Evolutionary conservation across 768 basidiomycete species (phyloP).

Genomic region (Serendipita sp.): DNA sequence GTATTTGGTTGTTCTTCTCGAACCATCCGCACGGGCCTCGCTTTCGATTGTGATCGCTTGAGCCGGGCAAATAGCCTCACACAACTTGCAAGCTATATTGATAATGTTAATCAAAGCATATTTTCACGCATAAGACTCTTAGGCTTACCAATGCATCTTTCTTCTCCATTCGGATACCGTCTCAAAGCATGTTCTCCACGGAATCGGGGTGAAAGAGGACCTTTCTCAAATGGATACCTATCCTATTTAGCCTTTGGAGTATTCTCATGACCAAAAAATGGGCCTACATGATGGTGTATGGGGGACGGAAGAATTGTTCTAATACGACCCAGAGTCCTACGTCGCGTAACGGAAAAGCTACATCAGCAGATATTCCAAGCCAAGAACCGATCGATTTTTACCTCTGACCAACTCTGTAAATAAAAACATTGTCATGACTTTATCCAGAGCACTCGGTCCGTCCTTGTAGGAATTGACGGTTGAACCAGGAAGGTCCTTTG

Average conservation of each 20-base stretch:
- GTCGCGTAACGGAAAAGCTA: background rate
- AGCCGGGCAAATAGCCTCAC: constrained; percentile 97
- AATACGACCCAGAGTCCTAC: constrained; percentile 96
- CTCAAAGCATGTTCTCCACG: constrained; percentile 95
- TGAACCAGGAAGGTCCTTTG: constrained; percentile 5
- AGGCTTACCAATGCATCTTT: constrained; percentile 86
- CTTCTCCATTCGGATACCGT: constrained; percentile 93
- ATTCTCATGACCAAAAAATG: too few relatives aligned
- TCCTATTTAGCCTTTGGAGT: constrained; percentile 7
- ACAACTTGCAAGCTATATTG: constrained; percentile 80
- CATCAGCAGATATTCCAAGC: background rate
- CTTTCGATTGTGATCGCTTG: constrained; percentile 99
- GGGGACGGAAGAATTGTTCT: constrained; percentile 82
- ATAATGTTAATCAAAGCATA: background rate
- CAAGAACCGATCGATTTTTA: constrained; percentile 22
- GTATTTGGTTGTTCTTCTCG: constrained; percentile 93
- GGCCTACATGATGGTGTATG: constrained; percentile 73
- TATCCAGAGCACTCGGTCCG: constrained; percentile 85
- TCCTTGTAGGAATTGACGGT: constrained; percentile 49
- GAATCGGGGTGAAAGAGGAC: constrained; percentile 92
- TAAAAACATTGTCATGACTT: constrained; percentile 93
- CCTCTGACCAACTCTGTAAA: constrained; percentile 96
- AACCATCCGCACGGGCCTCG: constrained; percentile 88
- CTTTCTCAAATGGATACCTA: constrained; percentile 93
- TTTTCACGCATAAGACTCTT: background rate